Base-by-base conservation (phyloP, 306 rosid species). In the Cicer cuneatum region DNA sequence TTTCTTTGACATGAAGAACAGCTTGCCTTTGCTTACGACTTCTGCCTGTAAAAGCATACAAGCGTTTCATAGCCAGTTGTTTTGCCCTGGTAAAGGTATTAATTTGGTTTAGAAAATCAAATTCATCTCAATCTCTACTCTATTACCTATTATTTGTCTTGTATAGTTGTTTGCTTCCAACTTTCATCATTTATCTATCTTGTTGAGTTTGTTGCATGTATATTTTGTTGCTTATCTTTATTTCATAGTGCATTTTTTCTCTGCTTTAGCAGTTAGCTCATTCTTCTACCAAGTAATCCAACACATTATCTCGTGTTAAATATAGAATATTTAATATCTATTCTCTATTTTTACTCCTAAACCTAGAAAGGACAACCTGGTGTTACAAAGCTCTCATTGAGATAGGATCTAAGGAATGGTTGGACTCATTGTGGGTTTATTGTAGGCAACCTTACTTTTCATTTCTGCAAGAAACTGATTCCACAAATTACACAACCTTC, bases 51-150 rank as follows among this genome's bases (percentile, higher is more conserved):
- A 85, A 78, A 76, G 82, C 66, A 43, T 91, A 14, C 81, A 80
- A 77, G 75, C 81, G 15, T 80, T 89, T 81, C 74, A 71, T 12
- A 71, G 64, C 78, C 87, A 76, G 14, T 47, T 93, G 47, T 82
- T 88, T 81, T 41, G 49, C 75, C 65, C 77, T 74, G 79, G 46
- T 67, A 88, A 82, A 89, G 96, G 98, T 91, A 88, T 73, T 54
- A 24, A 48, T 60, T 75, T 71, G 42, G 38, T 54, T 13, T 46
- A 24, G 41, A 62, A 78, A 47, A 29, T 10, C 13, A 66, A 43
- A 64, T 15, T 13, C 33, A 65, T 69, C 5, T 69, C 11, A 63
- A 29, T 69, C 3, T 69, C 11, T 69, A 29, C 73, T 69, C 38
- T 10, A 52, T 57, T 65, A 15, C 42, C 35, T 65, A 35, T 29